These are phyloP conservation scores for Besnoitia besnoiti DNA, from an alignment of 169 alveolate species.

Conservation along the genomic window DNA sequence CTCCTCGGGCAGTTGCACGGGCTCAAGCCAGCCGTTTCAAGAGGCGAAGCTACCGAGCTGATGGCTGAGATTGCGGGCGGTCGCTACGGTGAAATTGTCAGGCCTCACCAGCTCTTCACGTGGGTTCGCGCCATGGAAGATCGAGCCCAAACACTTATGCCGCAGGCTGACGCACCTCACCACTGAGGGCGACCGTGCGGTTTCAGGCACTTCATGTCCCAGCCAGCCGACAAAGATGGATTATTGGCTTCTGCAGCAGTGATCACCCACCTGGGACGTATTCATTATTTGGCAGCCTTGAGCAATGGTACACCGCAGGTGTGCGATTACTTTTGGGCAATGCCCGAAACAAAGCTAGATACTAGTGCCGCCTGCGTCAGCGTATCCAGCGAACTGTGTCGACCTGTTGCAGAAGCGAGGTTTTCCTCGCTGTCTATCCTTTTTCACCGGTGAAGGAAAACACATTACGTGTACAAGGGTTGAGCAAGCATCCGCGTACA, in stretches of 20 bases:
- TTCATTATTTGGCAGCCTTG: too few relatives aligned
- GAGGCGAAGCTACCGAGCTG: slow-evolving; percentile 50
- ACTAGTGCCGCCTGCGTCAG: too few relatives aligned
- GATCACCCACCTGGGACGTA: neutral
- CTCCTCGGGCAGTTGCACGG: slow-evolving; percentile 42
- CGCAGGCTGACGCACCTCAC: slow-evolving; percentile 43
- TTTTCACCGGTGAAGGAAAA: too few relatives aligned
- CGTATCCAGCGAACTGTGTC: too few relatives aligned
- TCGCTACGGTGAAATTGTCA: slow-evolving; percentile 53
- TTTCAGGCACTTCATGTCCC: neutral
- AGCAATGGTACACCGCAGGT: too few relatives aligned
- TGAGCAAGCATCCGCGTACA: too few relatives aligned
- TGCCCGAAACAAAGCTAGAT: too few relatives aligned
- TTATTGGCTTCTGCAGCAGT: neutral
- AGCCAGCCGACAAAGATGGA: neutral
- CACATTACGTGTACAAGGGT: too few relatives aligned
- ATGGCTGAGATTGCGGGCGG: slow-evolving; percentile 58
- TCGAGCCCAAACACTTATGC: slow-evolving; percentile 39
- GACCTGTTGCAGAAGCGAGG: too few relatives aligned
- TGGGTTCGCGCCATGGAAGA: slow-evolving; percentile 60
- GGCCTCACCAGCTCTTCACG: slow-evolving; percentile 33
- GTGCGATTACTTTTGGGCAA: too few relatives aligned
- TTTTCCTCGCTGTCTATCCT: too few relatives aligned
- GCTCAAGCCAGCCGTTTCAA: slow-evolving; percentile 51
- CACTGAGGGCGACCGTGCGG: neutral